A percentile compares a stretch with the other conserved stretches of the same genome.
Conservation (phyloP, 768 basidiomycete species). For the Amanita inopinata region DNA sequence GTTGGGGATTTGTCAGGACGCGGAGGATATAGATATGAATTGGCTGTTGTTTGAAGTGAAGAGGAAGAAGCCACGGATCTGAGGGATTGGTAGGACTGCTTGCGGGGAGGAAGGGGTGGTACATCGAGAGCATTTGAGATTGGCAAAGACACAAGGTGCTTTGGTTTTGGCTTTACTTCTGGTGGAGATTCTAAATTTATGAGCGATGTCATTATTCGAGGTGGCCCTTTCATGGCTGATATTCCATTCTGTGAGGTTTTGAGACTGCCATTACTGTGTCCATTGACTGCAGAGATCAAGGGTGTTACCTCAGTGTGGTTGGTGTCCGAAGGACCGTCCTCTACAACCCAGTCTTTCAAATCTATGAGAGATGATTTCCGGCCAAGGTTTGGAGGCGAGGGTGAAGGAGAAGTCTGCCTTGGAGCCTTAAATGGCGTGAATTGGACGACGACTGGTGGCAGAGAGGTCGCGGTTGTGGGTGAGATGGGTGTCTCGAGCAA, state of each 20-base stretch:
- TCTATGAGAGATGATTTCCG: conserved; percentile 59
- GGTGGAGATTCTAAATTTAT: conserved; percentile 48
- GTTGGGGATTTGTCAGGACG: conserved; percentile 37
- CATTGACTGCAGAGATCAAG: conserved; percentile 10
- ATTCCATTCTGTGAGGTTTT: too few species aligned
- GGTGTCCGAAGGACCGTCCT: conserved; percentile 35
- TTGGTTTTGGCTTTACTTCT: conserved; percentile 21
- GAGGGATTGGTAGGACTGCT: conserved; percentile 42
- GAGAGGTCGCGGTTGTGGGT: conserved; percentile 28
- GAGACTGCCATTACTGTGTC: conserved; percentile 10
- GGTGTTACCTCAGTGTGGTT: too few species aligned
- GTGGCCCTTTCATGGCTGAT: too few species aligned
- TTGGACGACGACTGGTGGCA: conserved; percentile 33
- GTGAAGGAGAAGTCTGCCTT: conserved; percentile 30
- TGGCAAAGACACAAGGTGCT: conserved; percentile 15
- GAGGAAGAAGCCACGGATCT: conserved; percentile 30
- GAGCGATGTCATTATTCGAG: conserved; percentile 27
- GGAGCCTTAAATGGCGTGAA: conserved; percentile 16
- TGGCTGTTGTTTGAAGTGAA: conserved; percentile 16
- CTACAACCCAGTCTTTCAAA: conserved; percentile 65
- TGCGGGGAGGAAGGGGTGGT: conserved; percentile 62
- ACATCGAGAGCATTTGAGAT: conserved; percentile 16
- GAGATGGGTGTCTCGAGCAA: conserved; percentile 44
- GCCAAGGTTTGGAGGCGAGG: conserved; percentile 39
- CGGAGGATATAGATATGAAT: conserved; percentile 22